Percentiles rank a stretch among this genome's conserved stretches.
Evolutionary conservation across 2,329 filamentous ascomycete genomes (phyloP).

Genomic region (Ceratocystis papillata): DNA sequence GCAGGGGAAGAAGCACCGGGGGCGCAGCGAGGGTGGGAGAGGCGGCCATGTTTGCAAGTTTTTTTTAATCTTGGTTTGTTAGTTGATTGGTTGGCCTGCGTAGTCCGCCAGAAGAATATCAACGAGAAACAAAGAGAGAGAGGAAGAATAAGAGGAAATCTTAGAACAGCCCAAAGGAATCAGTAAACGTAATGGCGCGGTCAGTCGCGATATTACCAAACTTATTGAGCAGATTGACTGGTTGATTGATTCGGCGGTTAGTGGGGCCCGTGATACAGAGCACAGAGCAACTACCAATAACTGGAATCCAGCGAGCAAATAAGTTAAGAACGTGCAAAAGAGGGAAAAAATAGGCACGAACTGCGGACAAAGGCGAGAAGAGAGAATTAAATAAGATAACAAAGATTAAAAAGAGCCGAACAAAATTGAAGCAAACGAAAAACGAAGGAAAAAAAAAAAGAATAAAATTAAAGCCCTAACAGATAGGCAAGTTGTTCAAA

Average conservation of each 20-base stretch:
- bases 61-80: neutral
- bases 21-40: constrained; percentile 16
- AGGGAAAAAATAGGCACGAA: neutral
- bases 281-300: constrained; percentile 1
- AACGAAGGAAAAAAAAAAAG: neutral
- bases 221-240: neutral
- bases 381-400: neutral
- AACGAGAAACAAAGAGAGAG: neutral
- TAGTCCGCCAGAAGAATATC: neutral
- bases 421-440: neutral
- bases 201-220: neutral
- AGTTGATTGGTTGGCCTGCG: too few species aligned
- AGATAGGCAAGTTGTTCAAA: neutral
- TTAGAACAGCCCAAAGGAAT: neutral
- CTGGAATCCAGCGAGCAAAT: neutral
- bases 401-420: neutral
- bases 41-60: constrained; percentile 4
- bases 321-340: neutral
- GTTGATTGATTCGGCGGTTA: neutral
- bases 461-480: neutral
- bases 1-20: constrained; percentile 18
- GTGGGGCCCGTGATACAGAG: constrained; percentile 1
- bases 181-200: neutral
- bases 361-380: neutral
- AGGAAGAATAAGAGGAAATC: neutral